These are phyloP conservation scores for Furcasterigmium furcatum DNA, from an alignment of 2,329 filamentous ascomycete species.

Conservation along the genomic window DNA sequence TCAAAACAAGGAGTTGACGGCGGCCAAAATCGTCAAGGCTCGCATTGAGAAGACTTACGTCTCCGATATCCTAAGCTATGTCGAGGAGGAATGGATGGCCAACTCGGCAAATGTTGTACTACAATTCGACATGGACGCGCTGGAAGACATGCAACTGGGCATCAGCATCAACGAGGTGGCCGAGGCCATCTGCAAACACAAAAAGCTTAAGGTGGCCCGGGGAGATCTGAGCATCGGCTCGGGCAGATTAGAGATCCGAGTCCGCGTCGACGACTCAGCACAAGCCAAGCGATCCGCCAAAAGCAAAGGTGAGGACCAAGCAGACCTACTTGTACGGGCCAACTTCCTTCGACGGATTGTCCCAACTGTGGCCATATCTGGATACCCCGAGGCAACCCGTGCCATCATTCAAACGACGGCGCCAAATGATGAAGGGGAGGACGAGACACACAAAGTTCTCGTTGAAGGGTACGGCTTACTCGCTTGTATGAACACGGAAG, in stretches of 20 bases:
- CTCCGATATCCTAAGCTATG: slow-evolving; percentile 72
- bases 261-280: slow-evolving; percentile 54
- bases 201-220: slow-evolving; percentile 74
- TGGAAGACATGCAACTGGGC: slow-evolving; percentile 79
- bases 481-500: slow-evolving; percentile 89
- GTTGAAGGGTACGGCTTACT: slow-evolving; percentile 94
- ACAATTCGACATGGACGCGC: slow-evolving; percentile 74
- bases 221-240: slow-evolving; percentile 61
- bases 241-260: slow-evolving; percentile 68
- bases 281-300: slow-evolving; percentile 43
- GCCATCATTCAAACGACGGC: slow-evolving; percentile 80
- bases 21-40: slow-evolving; percentile 87
- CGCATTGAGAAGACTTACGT: slow-evolving; percentile 94
- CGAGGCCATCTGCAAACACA: slow-evolving; percentile 72
- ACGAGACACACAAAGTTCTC: slow-evolving; percentile 63
- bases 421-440: slow-evolving; percentile 43
- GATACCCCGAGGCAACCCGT: slow-evolving; percentile 80
- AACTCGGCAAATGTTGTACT: slow-evolving; percentile 75
- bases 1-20: slow-evolving; percentile 70
- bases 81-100: slow-evolving; percentile 87
- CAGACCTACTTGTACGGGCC: slow-evolving; percentile 66
- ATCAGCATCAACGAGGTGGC: slow-evolving; percentile 72
- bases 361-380: slow-evolving; percentile 81
- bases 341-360: slow-evolving; percentile 82
- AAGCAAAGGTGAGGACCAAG: slow-evolving; percentile 40